Evolutionary conservation across 768 basidiomycete genomes (phyloP).

Genomic region (Tephrocybe sp.): DNA sequence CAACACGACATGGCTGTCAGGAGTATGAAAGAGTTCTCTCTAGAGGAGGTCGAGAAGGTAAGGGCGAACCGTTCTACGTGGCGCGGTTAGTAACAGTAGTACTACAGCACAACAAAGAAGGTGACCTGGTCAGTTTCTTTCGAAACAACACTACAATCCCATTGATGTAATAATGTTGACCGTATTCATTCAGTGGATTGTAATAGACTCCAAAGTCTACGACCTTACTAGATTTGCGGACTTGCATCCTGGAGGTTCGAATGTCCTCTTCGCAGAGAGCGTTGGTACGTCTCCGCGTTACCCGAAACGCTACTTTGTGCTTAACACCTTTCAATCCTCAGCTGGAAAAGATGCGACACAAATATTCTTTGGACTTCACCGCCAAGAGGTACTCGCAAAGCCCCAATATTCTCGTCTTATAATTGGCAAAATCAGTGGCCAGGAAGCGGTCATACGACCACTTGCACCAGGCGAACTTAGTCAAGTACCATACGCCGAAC

Average conservation of each 20-base stretch:
- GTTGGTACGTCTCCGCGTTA: constrained; percentile 49
- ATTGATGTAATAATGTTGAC: background rate
- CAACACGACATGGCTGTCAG: constrained; percentile 10
- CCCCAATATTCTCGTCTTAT: constrained; percentile 73
- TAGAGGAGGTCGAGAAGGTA: constrained; percentile 70
- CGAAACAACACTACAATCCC: no score
- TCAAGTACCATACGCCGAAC: constrained; percentile 80
- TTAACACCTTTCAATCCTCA: constrained; percentile 11
- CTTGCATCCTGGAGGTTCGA: constrained; percentile 82
- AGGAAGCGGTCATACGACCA: constrained; percentile 53
- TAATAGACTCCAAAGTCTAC: constrained; percentile 79
- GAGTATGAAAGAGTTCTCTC: constrained; percentile 37
- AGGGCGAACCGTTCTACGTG: constrained; percentile 6
- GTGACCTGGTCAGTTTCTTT: constrained; percentile 62
- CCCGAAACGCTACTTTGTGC: background rate
- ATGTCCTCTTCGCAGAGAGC: constrained; percentile 62
- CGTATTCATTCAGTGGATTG: constrained; percentile 58
- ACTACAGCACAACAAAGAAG: constrained; percentile 79
- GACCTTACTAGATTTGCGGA: constrained; percentile 78
- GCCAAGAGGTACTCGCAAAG: constrained; percentile 72
- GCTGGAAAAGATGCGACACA: constrained; percentile 81
- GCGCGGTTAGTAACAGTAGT: background rate
- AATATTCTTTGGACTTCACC: constrained; percentile 82
- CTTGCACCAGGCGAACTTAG: constrained; percentile 63
- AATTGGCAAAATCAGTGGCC: constrained; percentile 59